A percentile compares a stretch with the other conserved stretches of the same genome.
These are phyloP conservation scores for Camptophora hylomeconis DNA, from an alignment of 2,329 filamentous ascomycete genomes.

Conservation along the genomic window DNA sequence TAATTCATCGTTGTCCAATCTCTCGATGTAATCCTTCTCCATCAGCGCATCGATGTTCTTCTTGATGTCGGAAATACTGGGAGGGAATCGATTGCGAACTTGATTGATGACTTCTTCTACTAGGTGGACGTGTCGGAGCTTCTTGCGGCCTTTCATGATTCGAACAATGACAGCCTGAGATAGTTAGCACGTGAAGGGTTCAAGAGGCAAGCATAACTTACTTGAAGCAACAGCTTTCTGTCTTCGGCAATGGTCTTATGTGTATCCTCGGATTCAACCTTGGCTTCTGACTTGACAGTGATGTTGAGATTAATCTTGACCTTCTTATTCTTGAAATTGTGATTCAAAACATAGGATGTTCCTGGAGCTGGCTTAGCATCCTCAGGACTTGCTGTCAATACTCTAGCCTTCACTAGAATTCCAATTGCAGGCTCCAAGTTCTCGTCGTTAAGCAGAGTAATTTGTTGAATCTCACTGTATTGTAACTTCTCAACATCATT, in stretches of 20 bases:
- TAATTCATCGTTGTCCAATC: slow-evolving; percentile 84
- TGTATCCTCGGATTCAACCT: slow-evolving; percentile 90
- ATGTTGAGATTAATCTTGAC: slow-evolving; percentile 94
- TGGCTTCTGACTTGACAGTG: slow-evolving; percentile 85
- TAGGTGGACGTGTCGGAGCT: slow-evolving; percentile 92
- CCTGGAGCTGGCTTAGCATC: slow-evolving; percentile 64
- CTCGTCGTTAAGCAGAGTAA: slow-evolving; percentile 68
- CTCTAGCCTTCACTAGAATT: slow-evolving; percentile 86
- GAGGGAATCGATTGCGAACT: slow-evolving; percentile 83
- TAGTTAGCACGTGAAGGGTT: slow-evolving; percentile 20
- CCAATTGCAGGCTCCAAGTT: slow-evolving; percentile 66
- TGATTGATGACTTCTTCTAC: slow-evolving; percentile 93
- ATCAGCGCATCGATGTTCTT: slow-evolving; percentile 98
- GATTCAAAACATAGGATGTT: slow-evolving; percentile 73
- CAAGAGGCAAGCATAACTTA: slow-evolving; percentile 35
- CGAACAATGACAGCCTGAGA: slow-evolving; percentile 87
- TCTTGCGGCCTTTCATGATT: slow-evolving; percentile 99
- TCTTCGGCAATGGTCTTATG: slow-evolving; percentile 99
- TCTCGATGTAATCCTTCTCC: slow-evolving; percentile 97
- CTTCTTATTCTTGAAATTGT: slow-evolving; percentile 97
- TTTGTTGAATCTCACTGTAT: slow-evolving; percentile 76
- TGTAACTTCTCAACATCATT: slow-evolving; percentile 77
- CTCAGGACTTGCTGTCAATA: slow-evolving; percentile 59
- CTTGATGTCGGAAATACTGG: slow-evolving; percentile 92
- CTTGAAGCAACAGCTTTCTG: slow-evolving; percentile 89